These are phyloP conservation scores for Lactifluus rugatus DNA, from an alignment of 768 basidiomycete species.

Conservation along the genomic window DNA sequence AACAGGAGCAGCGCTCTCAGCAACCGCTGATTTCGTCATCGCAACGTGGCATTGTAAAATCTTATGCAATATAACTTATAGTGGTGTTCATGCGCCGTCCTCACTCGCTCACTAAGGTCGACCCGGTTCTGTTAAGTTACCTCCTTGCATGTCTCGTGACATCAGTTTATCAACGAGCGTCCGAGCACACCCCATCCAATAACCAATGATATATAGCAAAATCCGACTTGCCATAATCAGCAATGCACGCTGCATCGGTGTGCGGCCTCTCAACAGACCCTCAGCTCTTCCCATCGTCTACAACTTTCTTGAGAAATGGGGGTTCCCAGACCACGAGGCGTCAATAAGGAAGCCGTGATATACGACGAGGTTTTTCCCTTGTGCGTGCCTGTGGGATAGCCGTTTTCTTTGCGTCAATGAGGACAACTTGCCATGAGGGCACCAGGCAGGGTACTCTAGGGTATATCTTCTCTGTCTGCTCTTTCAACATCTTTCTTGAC, in stretches of 20 bases:
- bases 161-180: neutral
- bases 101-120: neutral
- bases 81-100: neutral
- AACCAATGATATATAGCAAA: neutral
- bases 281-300: slow-evolving; percentile 11
- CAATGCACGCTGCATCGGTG: slow-evolving; percentile 2
- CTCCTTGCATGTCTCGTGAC: neutral
- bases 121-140: slow-evolving; percentile 4
- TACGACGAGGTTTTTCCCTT: slow-evolving; percentile 7
- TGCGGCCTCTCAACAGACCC: slow-evolving; percentile 1
- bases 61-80: neutral
- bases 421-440: slow-evolving; percentile 12
- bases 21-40: slow-evolving; percentile 5
- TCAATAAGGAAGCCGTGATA: slow-evolving; percentile 15
- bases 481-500: slow-evolving; percentile 5
- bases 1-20: neutral
- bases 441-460: neutral
- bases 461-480: slow-evolving; percentile 9
- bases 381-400: slow-evolving; percentile 12
- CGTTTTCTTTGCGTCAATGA: slow-evolving; percentile 9
- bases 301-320: slow-evolving; percentile 6
- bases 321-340: slow-evolving; percentile 13
- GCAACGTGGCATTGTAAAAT: neutral
- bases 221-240: slow-evolving; percentile 3
- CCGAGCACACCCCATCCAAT: neutral